Evolutionary conservation across 305 asterid species (phyloP).

Genomic region (Solanum hybrid): DNA sequence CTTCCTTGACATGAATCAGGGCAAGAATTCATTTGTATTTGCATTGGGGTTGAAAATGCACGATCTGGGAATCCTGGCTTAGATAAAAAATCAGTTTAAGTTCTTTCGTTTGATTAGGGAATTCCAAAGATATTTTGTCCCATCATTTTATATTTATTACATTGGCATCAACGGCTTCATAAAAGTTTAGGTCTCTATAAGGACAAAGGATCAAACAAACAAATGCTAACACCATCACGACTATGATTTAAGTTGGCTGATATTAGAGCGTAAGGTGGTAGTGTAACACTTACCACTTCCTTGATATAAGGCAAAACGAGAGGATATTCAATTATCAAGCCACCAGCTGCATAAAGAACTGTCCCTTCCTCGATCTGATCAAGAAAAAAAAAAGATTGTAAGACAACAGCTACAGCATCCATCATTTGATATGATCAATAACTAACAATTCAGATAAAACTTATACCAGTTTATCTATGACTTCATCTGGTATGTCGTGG

Average conservation of each 20-base stretch:
- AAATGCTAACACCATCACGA: not conserved
- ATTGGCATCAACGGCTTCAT: not conserved
- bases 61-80: not conserved
- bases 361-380: constrained; percentile 69
- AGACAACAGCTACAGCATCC: not conserved
- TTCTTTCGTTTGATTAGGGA: not conserved
- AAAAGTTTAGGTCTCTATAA: not conserved
- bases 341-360: constrained; percentile 91
- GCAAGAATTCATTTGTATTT: not conserved
- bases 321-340: constrained; percentile 84
- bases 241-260: not conserved
- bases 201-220: not conserved
- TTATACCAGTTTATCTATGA: constrained; percentile 62
- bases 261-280: not conserved
- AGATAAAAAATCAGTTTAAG: not conserved
- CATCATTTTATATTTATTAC: not conserved
- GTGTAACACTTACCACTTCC: constrained; percentile 29
- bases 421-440: not conserved
- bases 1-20: not conserved
- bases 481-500: constrained; percentile 62
- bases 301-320: constrained; percentile 64
- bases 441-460: not conserved
- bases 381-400: not conserved
- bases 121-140: not conserved
- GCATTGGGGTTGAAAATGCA: not conserved